Percentiles rank a stretch among this genome's conserved stretches.
phyloP scores from a whole-genome alignment of 208 protist species.

The Crithidia acanthocephali region DNA sequence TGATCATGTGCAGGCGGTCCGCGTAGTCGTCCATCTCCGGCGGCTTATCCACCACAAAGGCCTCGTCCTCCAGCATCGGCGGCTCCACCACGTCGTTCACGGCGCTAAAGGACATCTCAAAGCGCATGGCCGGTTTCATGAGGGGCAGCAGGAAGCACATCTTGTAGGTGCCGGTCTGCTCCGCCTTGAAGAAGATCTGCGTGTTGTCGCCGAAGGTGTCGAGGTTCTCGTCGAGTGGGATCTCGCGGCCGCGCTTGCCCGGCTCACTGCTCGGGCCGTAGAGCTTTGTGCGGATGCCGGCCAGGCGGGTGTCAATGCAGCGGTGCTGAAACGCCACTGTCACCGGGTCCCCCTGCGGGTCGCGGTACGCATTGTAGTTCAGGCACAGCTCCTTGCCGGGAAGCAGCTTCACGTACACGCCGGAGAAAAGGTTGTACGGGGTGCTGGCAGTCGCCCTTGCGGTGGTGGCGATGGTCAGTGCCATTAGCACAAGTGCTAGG shows the following conservation, averaged over 20 bases:
- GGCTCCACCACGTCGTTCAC: constrained; percentile 63
- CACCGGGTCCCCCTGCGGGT: constrained; percentile 63
- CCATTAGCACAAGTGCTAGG: constrained; percentile 2
- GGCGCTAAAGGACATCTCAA: constrained; percentile 70
- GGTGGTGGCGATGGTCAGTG: constrained; percentile 1
- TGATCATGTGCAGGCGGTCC: constrained; percentile 59
- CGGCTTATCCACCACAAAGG: constrained; percentile 74
- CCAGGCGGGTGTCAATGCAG: constrained; percentile 57
- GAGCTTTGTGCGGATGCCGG: constrained; percentile 47
- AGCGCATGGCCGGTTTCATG: constrained; percentile 57
- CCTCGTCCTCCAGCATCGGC: constrained; percentile 52
- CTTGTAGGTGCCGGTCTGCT: constrained; percentile 66
- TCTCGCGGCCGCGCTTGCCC: constrained; percentile 32
- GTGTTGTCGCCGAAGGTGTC: constrained; percentile 54
- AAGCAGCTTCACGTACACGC: constrained; percentile 71
- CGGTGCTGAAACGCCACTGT: constrained; percentile 68
- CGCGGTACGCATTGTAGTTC: constrained; percentile 63
- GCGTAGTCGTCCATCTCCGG: constrained; percentile 62
- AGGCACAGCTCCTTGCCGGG: constrained; percentile 71
- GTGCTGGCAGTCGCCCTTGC: neutral
- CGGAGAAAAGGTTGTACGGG: constrained; percentile 21
- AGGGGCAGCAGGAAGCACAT: constrained; percentile 65
- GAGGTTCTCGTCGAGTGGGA: constrained; percentile 34
- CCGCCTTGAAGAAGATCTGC: constrained; percentile 66
- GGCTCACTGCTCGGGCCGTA: constrained; percentile 47